Conservation (phyloP, 2,329 filamentous ascomycete genomes). For the Aspergillus sp. region DNA sequence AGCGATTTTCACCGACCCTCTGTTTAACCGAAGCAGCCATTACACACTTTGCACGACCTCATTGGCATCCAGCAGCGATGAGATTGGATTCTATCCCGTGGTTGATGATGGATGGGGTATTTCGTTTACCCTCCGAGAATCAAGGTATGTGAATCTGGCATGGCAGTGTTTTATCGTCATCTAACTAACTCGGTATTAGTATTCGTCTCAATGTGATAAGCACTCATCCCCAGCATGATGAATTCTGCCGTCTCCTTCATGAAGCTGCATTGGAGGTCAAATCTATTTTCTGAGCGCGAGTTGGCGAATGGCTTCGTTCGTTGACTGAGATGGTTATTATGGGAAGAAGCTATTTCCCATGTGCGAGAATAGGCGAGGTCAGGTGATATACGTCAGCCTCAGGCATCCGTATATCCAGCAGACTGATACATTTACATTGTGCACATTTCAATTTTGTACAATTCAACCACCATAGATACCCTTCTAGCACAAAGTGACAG, state of each 20-base stretch:
- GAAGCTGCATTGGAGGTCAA: background rate
- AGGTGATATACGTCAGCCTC: no score
- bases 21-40: background rate
- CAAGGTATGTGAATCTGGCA: background rate
- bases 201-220: background rate
- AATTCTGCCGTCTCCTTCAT: background rate
- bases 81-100: background rate
- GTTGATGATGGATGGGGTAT: background rate
- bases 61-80: background rate
- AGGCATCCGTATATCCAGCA: no score
- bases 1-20: background rate
- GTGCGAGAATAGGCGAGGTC: no score
- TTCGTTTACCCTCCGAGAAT: background rate
- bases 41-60: background rate
- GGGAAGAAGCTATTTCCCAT: no score
- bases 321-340: no score
- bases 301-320: no score
- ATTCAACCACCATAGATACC: no score
- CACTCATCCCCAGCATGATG: background rate
- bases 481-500: no score
- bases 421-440: no score
- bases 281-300: background rate
- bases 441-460: no score
- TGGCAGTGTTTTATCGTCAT: background rate
- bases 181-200: background rate